Evolutionary conservation across 768 basidiomycete genomes (phyloP).

Genomic region (Asterophora lycoperdoides): DNA sequence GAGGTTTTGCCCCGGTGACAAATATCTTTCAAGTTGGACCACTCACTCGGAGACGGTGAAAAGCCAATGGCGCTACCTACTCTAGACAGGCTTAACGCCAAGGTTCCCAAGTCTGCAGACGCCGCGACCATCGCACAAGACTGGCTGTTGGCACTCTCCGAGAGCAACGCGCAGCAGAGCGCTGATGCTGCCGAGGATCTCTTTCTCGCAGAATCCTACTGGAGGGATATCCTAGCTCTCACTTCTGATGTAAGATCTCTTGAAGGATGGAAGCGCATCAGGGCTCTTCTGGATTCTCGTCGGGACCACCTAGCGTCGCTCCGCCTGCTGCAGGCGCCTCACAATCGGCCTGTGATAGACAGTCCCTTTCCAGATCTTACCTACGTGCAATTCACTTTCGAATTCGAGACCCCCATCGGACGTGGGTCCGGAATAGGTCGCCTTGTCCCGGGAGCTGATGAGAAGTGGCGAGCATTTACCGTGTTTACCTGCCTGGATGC

Average conservation of each 20-base stretch:
- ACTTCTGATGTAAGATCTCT: slow-evolving; percentile 13
- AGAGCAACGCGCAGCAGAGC: slow-evolving; percentile 6
- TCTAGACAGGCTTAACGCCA: slow-evolving; percentile 13
- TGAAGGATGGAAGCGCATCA: slow-evolving; percentile 9
- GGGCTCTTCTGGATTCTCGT: slow-evolving; percentile 4
- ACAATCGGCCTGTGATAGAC: slow-evolving; percentile 7
- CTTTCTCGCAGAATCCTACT: slow-evolving; percentile 8
- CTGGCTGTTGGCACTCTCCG: slow-evolving; percentile 19
- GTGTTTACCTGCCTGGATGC: slow-evolving; percentile 49
- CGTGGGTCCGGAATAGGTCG: slow-evolving; percentile 41
- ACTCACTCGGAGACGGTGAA: too few species aligned
- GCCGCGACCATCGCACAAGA: slow-evolving; percentile 13
- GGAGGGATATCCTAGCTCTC: slow-evolving; percentile 15
- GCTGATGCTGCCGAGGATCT: slow-evolving; percentile 1
- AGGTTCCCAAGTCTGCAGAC: slow-evolving; percentile 1
- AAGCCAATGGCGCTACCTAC: slow-evolving; percentile 5
- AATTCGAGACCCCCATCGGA: slow-evolving; percentile 44
- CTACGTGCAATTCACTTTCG: slow-evolving; percentile 27
- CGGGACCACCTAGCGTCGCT: slow-evolving; percentile 1
- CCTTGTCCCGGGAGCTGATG: slow-evolving; percentile 41
- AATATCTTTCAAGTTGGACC: not conserved
- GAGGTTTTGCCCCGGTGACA: too few species aligned
- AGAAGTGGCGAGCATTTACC: slow-evolving; percentile 51
- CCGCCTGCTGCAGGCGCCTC: slow-evolving; percentile 4
- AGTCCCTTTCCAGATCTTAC: slow-evolving; percentile 11